phyloP scores from a whole-genome alignment of 768 basidiomycete genomes.

The Polyporus arcularius region DNA sequence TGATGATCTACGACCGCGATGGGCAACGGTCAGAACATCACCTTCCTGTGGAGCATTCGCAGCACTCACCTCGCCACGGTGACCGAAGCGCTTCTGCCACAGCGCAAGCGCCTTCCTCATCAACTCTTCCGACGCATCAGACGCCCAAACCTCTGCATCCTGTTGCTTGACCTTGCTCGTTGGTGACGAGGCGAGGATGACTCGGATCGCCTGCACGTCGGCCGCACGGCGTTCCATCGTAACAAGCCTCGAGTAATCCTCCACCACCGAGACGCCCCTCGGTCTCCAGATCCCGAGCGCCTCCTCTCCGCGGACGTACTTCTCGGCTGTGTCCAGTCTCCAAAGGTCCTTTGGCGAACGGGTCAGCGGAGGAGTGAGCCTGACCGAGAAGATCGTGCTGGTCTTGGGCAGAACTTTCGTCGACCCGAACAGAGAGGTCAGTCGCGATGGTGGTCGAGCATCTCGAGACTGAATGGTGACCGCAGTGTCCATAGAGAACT shows the following conservation, averaged over 20 bases:
- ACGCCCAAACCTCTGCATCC: slow-evolving; percentile 62
- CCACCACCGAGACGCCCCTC: slow-evolving; percentile 83
- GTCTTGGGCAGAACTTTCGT: slow-evolving; percentile 77
- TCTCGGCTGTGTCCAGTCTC: slow-evolving; percentile 92
- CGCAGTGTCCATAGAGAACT: slow-evolving; percentile 86
- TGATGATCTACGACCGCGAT: slow-evolving; percentile 57
- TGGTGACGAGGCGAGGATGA: slow-evolving; percentile 63
- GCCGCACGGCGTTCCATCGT: slow-evolving; percentile 74
- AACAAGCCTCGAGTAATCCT: slow-evolving; percentile 79
- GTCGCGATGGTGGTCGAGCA: slow-evolving; percentile 77
- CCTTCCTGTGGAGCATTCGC: neutral
- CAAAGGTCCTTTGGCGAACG: slow-evolving; percentile 89
- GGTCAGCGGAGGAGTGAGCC: slow-evolving; percentile 80
- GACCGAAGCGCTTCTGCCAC: slow-evolving; percentile 85
- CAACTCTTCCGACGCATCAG: slow-evolving; percentile 50
- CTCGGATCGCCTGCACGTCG: slow-evolving; percentile 88
- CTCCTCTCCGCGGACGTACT: slow-evolving; percentile 94
- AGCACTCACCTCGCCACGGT: slow-evolving; percentile 65
- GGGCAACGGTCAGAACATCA: neutral
- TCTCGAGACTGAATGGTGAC: slow-evolving; percentile 84
- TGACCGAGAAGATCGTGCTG: slow-evolving; percentile 82
- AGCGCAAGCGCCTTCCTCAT: slow-evolving; percentile 67
- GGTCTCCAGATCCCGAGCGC: slow-evolving; percentile 81
- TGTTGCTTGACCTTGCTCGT: slow-evolving; percentile 43
- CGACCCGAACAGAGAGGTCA: slow-evolving; percentile 76